A percentile compares a stretch with the other conserved stretches of the same genome.
Conservation (phyloP, 75 land plant species). For the Ceratopteris richardii region DNA sequence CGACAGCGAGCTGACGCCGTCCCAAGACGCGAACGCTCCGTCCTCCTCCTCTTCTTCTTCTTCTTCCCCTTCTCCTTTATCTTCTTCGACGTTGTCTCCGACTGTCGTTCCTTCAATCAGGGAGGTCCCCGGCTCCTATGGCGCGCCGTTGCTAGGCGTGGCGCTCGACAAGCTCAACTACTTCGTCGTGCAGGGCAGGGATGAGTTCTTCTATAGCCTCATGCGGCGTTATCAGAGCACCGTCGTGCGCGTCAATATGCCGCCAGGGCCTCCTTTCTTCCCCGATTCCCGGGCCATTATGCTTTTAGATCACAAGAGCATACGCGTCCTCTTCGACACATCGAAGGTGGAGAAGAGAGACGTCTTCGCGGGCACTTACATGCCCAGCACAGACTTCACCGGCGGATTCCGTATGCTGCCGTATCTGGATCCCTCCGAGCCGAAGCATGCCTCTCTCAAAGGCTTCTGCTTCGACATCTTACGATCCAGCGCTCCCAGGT, state of each 20-base stretch:
- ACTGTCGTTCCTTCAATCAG: too few relatives aligned
- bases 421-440: constrained; percentile 50
- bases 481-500: constrained; percentile 4
- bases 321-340: constrained; percentile 55
- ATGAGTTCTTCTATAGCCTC: constrained; percentile 22
- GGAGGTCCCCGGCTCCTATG: constrained; percentile 41
- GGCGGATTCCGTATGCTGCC: constrained; percentile 45
- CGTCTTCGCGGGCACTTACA: constrained; percentile 47
- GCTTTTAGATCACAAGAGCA: constrained; percentile 55
- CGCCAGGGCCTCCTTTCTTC: constrained; percentile 47
- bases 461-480: constrained; percentile 37
- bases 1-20: too few relatives aligned
- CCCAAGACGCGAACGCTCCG: too few relatives aligned
- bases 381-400: constrained; percentile 35
- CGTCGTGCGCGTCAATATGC: constrained; percentile 47
- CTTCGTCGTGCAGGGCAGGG: constrained; percentile 17
- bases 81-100: too few relatives aligned
- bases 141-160: constrained; percentile 27
- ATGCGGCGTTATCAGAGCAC: constrained; percentile 26
- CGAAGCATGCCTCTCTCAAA: constrained; percentile 34
- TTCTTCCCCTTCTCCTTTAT: too few relatives aligned
- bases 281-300: constrained; percentile 49
- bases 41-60: too few relatives aligned
- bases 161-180: constrained; percentile 31
- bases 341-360: constrained; percentile 36